phyloP scores from a whole-genome alignment of 2,329 filamentous ascomycete species.

The Myrmaecium sp. region DNA sequence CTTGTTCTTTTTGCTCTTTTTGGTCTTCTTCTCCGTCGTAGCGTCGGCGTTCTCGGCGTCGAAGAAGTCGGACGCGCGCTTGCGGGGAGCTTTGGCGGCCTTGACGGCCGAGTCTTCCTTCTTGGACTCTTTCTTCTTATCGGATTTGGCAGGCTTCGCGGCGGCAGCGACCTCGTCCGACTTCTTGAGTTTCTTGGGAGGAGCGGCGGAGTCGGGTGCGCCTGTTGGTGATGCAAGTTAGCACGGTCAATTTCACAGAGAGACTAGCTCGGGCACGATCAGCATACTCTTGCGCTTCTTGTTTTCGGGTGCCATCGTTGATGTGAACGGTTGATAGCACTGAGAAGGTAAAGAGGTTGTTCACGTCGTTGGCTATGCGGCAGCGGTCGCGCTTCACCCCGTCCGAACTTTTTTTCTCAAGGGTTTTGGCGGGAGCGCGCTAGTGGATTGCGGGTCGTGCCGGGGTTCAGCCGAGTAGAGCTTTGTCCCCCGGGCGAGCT shows the following conservation, averaged over 20 bases:
- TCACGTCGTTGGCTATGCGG: too few relatives aligned
- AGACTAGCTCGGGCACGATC: slow-evolving; percentile 3
- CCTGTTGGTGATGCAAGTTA: slow-evolving; percentile 18
- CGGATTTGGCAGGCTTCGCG: slow-evolving; percentile 2
- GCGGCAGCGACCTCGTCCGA: slow-evolving; percentile 7
- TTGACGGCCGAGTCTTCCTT: slow-evolving; percentile 6
- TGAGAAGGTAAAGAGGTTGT: too few relatives aligned
- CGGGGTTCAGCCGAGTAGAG: too few relatives aligned
- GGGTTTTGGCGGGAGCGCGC: too few relatives aligned
- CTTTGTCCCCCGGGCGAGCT: too few relatives aligned
- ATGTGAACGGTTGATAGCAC: too few relatives aligned
- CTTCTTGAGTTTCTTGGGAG: slow-evolving; percentile 23
- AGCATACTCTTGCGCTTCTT: slow-evolving; percentile 38
- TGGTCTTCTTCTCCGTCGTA: slow-evolving; percentile 2
- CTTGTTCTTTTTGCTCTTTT: slow-evolving; percentile 5
- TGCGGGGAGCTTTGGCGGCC: slow-evolving; percentile 14
- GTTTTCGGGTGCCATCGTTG: slow-evolving; percentile 35
- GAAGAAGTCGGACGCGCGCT: slow-evolving; percentile 20
- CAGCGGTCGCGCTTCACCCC: too few relatives aligned
- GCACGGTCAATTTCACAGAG: slow-evolving; percentile 5
- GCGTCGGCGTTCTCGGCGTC: slow-evolving; percentile 6
- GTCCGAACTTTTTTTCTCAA: too few relatives aligned
- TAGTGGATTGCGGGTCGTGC: too few relatives aligned
- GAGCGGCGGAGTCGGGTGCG: slow-evolving; percentile 16
- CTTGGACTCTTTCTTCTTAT: slow-evolving; percentile 5